Percentiles rank a stretch among this genome's conserved stretches.
phyloP scores from a whole-genome alignment of 495 filamentous ascomycete genomes.

The Lasiosphaeria miniovina region DNA sequence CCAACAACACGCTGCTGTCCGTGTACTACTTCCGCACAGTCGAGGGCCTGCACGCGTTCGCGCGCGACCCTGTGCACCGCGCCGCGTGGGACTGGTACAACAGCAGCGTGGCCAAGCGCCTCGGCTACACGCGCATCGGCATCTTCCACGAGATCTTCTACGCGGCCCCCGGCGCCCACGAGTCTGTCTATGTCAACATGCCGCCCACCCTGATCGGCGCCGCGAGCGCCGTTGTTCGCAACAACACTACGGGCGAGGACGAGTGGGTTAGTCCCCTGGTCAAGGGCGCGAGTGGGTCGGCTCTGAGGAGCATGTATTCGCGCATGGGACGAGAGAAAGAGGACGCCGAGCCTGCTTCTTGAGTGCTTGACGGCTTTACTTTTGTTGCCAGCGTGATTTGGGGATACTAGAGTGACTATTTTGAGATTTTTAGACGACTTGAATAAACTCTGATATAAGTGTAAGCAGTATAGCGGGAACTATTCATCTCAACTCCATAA shows the following conservation, averaged over 20 bases:
- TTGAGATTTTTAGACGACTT: too few relatives aligned
- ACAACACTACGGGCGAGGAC: constrained; percentile 10
- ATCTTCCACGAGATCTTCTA: constrained; percentile 24
- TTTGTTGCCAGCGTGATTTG: too few relatives aligned
- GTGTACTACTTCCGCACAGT: constrained; percentile 48
- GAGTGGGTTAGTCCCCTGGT: constrained; percentile 19
- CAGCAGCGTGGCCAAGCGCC: not conserved
- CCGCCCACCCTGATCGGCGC: constrained; percentile 17
- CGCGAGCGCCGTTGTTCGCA: not conserved
- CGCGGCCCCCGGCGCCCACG: constrained; percentile 13
- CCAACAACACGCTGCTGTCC: constrained; percentile 34
- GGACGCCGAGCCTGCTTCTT: not conserved
- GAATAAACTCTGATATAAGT: too few relatives aligned
- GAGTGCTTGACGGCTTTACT: too few relatives aligned
- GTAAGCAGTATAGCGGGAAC: too few relatives aligned
- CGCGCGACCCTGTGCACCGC: constrained; percentile 45
- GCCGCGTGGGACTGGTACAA: constrained; percentile 47
- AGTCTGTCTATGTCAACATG: constrained; percentile 25
- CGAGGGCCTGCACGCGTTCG: constrained; percentile 49
- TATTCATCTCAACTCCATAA: too few relatives aligned
- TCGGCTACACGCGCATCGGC: constrained; percentile 12
- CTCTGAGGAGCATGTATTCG: constrained; percentile 7
- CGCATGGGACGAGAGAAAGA: constrained; percentile 12
- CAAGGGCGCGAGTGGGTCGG: constrained; percentile 2
- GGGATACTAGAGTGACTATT: too few relatives aligned